phyloP scores from a whole-genome alignment of 345 rosid genomes.

The Salix arbutifolia region DNA sequence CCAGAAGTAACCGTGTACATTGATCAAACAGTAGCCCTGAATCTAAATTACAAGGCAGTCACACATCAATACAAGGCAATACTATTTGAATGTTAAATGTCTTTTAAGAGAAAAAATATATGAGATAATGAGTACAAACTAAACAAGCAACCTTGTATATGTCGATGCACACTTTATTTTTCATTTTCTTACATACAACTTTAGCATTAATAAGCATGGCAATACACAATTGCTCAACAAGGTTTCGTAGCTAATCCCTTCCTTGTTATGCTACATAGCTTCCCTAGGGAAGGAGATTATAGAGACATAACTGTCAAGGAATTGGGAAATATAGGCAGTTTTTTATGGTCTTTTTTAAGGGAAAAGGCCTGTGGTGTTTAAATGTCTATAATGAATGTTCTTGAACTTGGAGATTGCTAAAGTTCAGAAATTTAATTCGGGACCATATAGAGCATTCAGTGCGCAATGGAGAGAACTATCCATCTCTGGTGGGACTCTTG shows the following conservation, averaged over 20 bases:
- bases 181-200: neutral
- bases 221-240: neutral
- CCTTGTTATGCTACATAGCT: neutral
- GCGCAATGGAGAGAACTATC: neutral
- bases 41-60: neutral
- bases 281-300: neutral
- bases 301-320: neutral
- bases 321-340: neutral
- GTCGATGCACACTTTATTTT: neutral
- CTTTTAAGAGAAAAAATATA: neutral
- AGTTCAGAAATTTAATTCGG: neutral
- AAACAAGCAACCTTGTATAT: neutral
- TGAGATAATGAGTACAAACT: neutral
- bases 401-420: neutral
- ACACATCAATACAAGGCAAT: neutral
- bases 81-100: neutral
- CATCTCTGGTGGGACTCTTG: neutral
- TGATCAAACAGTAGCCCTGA: neutral
- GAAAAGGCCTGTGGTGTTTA: neutral
- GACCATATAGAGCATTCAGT: neutral
- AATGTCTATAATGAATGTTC: neutral
- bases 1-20: no score
- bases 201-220: neutral
- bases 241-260: neutral
- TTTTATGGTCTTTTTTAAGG: neutral